Evolutionary conservation across 2,329 filamentous ascomycete genomes (phyloP).

Genomic region (Aspergillus carbonarius): DNA sequence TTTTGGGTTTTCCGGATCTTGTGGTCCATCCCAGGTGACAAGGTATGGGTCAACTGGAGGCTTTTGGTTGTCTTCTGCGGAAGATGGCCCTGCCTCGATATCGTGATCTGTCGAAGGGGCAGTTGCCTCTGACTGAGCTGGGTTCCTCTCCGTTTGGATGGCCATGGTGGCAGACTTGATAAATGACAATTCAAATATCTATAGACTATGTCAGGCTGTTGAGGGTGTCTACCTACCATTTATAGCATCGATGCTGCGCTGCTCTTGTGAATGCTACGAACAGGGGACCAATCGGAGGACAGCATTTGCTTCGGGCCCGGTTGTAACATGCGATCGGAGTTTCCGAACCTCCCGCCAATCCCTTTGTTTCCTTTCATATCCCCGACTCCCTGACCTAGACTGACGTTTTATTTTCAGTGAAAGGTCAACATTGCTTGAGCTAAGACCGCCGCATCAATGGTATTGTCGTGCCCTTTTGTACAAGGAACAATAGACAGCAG

Average conservation of each 20-base stretch:
- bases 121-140: background rate
- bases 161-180: background rate
- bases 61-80: background rate
- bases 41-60: background rate
- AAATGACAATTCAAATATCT: background rate
- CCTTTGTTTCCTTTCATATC: too few species aligned
- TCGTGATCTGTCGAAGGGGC: background rate
- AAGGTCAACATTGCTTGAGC: too few species aligned
- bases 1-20: conserved; percentile 47
- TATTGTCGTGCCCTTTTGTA: too few species aligned
- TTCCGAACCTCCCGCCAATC: too few species aligned
- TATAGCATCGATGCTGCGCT: background rate
- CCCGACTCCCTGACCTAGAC: too few species aligned
- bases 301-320: background rate
- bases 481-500: too few species aligned
- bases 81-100: background rate
- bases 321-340: background rate
- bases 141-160: background rate
- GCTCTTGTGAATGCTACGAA: background rate
- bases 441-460: too few species aligned
- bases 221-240: background rate
- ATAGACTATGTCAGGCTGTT: background rate
- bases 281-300: background rate
- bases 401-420: too few species aligned
- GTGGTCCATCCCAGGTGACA: conserved; percentile 29